These are phyloP conservation scores for Didymellaceae sp. DNA, from an alignment of 2,329 filamentous ascomycete genomes.

Conservation along the genomic window DNA sequence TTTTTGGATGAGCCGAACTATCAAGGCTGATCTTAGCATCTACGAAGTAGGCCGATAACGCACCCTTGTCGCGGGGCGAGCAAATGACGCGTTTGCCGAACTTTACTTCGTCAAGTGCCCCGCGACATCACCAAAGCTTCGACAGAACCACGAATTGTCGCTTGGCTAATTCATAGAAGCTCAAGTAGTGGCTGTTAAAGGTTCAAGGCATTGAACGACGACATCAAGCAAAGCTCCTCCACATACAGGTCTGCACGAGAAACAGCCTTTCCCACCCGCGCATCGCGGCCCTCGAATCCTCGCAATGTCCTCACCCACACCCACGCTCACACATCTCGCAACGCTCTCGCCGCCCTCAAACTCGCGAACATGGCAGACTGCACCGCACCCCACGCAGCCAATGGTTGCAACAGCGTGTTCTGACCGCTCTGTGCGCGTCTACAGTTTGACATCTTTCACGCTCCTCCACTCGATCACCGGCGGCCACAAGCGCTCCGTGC, in stretches of 20 bases:
- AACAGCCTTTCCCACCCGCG: background rate
- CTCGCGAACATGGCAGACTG: constrained; percentile 80
- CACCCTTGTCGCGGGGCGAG: constrained; percentile 15
- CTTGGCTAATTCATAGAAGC: background rate
- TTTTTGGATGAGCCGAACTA: no score
- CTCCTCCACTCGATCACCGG: constrained; percentile 81
- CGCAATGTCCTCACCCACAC: constrained; percentile 23
- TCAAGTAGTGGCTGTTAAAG: background rate
- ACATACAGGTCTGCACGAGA: background rate
- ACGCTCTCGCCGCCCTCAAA: constrained; percentile 61
- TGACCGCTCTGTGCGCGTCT: constrained; percentile 85
- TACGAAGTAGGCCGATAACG: constrained; percentile 25
- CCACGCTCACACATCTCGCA: constrained; percentile 53
- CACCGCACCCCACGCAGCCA: constrained; percentile 85
- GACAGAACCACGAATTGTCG: constrained; percentile 5
- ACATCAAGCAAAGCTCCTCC: background rate
- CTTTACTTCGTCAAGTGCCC: constrained; percentile 29
- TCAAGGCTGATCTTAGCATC: no score
- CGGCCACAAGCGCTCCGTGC: constrained; percentile 90
- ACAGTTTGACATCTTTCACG: constrained; percentile 81
- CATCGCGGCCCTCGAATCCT: constrained; percentile 23
- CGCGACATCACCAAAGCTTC: constrained; percentile 3
- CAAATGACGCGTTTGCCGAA: constrained; percentile 33
- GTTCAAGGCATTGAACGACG: no score
- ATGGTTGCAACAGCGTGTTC: constrained; percentile 88